Base-by-base conservation (phyloP, 75 land plant species). In the Sequoia sempervirens region DNA sequence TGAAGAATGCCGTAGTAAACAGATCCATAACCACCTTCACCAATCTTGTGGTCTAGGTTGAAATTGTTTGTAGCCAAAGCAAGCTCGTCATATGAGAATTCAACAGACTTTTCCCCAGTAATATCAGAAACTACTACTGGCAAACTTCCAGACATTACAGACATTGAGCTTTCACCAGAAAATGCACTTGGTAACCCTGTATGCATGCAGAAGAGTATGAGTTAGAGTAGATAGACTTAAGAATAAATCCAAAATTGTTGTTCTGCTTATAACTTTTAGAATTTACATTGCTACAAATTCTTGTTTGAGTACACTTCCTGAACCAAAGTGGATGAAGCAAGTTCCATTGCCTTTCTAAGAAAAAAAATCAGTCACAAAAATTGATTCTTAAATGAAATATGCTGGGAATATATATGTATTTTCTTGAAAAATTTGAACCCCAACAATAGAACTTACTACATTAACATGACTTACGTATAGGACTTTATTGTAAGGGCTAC, bases 21-120 rank as follows among this genome's bases (percentile, higher is more conserved):
- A 36, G 88, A 47, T 17, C 88, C 90, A 69, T 84, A 89, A n/a
- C 90, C 90, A 52, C 90, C 90, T 84, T 86, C 86, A 38, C 90
- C 90, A 84, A 89, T 89, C 82, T 89, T 89, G 3, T 87, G 84
- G 23, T 85, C 82, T 30, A 87, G 64, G 81, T 83, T 89, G 86
- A 89, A 89, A 52, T 85, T 87, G 78, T 84, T 72, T 3, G 90
- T 89, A 26, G 86, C 85, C 23, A 73, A 78, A 3, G 75, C 56
- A 70, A 89, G 88, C 58, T 89, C 90, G n/a, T 82, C 88, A 46
- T 84, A 87, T 12, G 90, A 81, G 50, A 89, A 89, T 52, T 89
- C 86, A 68, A 86, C 88, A 8, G 90, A 89, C 79, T 82, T 89
- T 37, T 89, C 90, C 0, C 75, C 86, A 10, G 81, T 81, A 30